Conservation (phyloP, 306 rosid species). For the Cucurbita pepo region DNA sequence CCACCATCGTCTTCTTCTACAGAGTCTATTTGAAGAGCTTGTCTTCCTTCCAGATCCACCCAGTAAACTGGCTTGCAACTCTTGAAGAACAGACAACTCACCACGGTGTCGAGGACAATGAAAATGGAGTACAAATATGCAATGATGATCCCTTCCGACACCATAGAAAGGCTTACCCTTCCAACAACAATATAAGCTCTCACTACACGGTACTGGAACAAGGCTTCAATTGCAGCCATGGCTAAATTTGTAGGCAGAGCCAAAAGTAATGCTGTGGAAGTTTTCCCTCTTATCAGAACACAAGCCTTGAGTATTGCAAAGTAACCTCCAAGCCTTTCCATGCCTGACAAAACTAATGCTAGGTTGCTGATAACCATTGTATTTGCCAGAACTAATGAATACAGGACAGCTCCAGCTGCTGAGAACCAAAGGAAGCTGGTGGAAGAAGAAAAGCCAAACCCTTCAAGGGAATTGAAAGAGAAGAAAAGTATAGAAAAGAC, state of each 20-base stretch:
- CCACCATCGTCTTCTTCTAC: slow-evolving; percentile 19
- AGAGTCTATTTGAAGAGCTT: slow-evolving; percentile 12
- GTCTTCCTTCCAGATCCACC: slow-evolving; percentile 17
- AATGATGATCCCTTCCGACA: slow-evolving; percentile 53
- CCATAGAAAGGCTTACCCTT: slow-evolving; percentile 19
- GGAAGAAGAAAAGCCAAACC: slow-evolving; percentile 30
- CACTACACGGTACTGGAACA: slow-evolving; percentile 68
- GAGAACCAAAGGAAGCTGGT: slow-evolving; percentile 31
- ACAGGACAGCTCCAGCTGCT: slow-evolving; percentile 49
- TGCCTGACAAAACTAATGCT: slow-evolving; percentile 62
- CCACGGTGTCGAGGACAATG: slow-evolving; percentile 52
- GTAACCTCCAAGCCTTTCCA: slow-evolving; percentile 54
- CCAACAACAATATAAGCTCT: slow-evolving; percentile 24
- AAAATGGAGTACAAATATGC: slow-evolving; percentile 68
- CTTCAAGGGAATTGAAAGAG: slow-evolving; percentile 35
- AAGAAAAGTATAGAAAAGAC: slow-evolving; percentile 14
- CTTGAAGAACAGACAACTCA: slow-evolving; percentile 54
- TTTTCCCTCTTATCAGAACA: slow-evolving; percentile 49
- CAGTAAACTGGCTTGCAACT: slow-evolving; percentile 25
- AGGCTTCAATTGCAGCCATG: slow-evolving; percentile 64
- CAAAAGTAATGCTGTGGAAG: slow-evolving; percentile 62
- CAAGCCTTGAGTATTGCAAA: slow-evolving; percentile 60
- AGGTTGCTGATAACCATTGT: slow-evolving; percentile 50
- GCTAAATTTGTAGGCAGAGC: slow-evolving; percentile 61
- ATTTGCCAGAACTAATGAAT: slow-evolving; percentile 71